Evolutionary conservation across 208 protist species (phyloP), one percentile per base, ranked within the genome.

Genomic region (Trypanosomatidae sp.): DNA sequence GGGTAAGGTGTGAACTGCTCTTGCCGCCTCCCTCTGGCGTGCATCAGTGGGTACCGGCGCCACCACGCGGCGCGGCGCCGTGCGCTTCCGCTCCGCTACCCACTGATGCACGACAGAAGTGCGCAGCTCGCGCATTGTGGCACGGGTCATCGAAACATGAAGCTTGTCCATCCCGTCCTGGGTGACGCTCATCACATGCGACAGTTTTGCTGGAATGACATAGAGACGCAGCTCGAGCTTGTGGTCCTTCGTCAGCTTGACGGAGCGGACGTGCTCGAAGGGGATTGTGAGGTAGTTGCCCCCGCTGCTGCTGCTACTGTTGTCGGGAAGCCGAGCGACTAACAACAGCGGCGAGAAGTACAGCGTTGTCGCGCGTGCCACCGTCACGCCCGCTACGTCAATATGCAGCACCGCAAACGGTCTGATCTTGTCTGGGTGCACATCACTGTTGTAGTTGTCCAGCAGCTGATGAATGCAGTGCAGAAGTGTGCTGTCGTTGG

Each of bases 281-380:
- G 92, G 92, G 79, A 96, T 91, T 9, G 92, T 94, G 67, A 96
- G 87, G 69, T 92, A 88, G 44, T 86, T 82, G 39, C 88, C 91
- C 4, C 72, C 76, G 67, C 60, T 81, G 69, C 87, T 83, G 49
- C 85, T 74, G 33, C 81, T 83, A 7, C 73, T 66, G 64, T 52
- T 68, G 30, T 82, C 83, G 36, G 87, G 85, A 39, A 93, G 80
- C 73, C 89, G 80, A 49, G 85, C 81, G 2, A 97, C 87, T 2
- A 97, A 66, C 67, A 95, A 80, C 47, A 87, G 58, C 30, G 78
- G 86, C 41, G 88, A 94, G 73, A 97, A 97, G 82, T 94, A 95
- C 74, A 97, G 67, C 22, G 81, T 88, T 10, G 90, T 92, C 71
- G 86, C 81, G 10, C 86, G 72, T 62, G 90, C 88, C 12, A 97